A percentile compares a stretch with the other conserved stretches of the same genome.
Evolutionary conservation across 2,329 filamentous ascomycete genomes (phyloP).

Genomic region (Epichloe typhina): DNA sequence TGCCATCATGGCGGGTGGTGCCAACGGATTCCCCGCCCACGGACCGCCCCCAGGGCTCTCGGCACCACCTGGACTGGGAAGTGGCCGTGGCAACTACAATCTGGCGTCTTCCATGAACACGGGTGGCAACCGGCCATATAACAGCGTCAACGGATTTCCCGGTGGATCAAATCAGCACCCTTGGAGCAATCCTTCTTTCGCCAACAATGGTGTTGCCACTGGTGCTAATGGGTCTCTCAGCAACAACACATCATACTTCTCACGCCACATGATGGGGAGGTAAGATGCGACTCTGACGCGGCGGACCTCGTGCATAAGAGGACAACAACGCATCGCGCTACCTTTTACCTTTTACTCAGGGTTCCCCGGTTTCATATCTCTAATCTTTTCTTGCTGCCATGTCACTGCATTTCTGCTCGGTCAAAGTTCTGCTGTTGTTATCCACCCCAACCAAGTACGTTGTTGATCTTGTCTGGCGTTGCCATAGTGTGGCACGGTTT

Average conservation of each 20-base stretch:
- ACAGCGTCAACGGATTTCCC: constrained; percentile 8
- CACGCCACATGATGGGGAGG: constrained; percentile 22
- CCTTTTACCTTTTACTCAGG: too few relatives aligned
- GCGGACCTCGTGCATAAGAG: neutral
- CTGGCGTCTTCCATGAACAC: constrained; percentile 11
- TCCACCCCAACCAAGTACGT: neutral
- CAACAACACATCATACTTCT: constrained; percentile 14
- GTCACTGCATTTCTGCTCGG: neutral
- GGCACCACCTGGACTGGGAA: constrained; percentile 56
- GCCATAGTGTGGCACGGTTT: neutral
- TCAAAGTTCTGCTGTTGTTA: neutral
- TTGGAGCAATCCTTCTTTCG: constrained; percentile 13
- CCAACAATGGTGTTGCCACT: constrained; percentile 11
- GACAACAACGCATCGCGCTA: neutral
- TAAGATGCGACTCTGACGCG: constrained; percentile 6
- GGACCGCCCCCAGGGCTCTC: constrained; percentile 73
- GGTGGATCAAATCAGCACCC: constrained; percentile 11
- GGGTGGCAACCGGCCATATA: constrained; percentile 7
- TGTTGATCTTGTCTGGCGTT: neutral
- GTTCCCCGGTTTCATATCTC: neutral
- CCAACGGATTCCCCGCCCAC: constrained; percentile 51
- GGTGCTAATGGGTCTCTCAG: constrained; percentile 9
- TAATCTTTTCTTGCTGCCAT: neutral
- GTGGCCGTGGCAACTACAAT: constrained; percentile 14
- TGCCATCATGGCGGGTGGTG: constrained; percentile 35